Base-by-base conservation (phyloP, 768 basidiomycete genomes). In the Lentinus tigrinus region DNA sequence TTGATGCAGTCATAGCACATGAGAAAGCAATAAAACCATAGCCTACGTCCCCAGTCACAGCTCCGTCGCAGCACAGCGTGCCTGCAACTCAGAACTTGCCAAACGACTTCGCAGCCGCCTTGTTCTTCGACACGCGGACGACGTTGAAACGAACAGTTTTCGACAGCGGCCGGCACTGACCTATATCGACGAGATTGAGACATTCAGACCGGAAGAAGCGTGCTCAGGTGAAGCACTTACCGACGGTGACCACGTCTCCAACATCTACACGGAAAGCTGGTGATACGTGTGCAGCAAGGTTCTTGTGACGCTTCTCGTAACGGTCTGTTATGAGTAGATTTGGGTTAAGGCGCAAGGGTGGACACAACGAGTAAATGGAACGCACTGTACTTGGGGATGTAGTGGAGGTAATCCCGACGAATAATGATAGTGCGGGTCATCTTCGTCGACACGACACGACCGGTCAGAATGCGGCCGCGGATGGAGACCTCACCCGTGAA, bases 121-220 rank as follows among this genome's bases (percentile, higher is more conserved):
- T 95, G 86, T 78, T 95, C 87, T 90, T 93, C 64, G 86, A 74
- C 75, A 99, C 96, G 69, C 95, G 90, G 73, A 98, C 77, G 58
- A 99, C 97, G 78, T 99, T 99, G 89, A 99, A 99, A 50, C 97
- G 92, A 70, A 98, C 93, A 34, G 96, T 98, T 79, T 99, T 99
- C 61, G 97, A 98, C 69, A 98, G 78, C 67, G 97, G 97, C 73
- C 97, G 90, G 82, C 97, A 99, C 85, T 99, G 97, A 36, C 95
- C 94, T 94, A 67, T 44, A 58, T 31, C 27, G 17, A 42, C 26
- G 14, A 63, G 47, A 67, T 56, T 51, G 11, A 27, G 38, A 21
- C 43, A 19, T n/a, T 24, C 10, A 26, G 21, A 31, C 24, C 21
- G 21, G 23, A 27, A 4, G 31, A 54, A 28, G 19, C n/a, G 36